phyloP scores from a whole-genome alignment of 1,139 yeast genomes.

The Pichia sp. region DNA sequence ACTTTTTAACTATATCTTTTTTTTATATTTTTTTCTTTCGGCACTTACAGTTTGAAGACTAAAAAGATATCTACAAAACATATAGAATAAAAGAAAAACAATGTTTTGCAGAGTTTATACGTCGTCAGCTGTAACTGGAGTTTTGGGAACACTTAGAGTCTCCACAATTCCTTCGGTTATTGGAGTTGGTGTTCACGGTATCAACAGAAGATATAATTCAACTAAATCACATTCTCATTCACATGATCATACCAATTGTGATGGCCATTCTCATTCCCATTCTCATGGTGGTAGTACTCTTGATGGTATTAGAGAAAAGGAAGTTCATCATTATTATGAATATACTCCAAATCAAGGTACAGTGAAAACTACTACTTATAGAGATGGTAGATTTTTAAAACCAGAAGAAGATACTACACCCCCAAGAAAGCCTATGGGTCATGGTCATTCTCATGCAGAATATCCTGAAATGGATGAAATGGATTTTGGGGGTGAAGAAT shows the following conservation, averaged over 20 bases:
- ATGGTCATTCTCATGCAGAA: conserved; percentile 21
- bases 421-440: conserved; percentile 2
- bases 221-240: conserved; percentile 1
- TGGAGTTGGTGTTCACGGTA: background rate
- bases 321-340: conserved; percentile 16
- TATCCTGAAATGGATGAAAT: conserved; percentile 24
- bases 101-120: background rate
- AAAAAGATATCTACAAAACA: background rate
- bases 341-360: conserved; percentile 9
- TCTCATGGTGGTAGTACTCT: background rate
- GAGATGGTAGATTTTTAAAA: conserved; percentile 11
- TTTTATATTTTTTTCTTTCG: background rate
- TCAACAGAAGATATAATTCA: background rate
- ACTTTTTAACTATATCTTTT: background rate
- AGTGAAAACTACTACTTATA: conserved; percentile 7
- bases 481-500: conserved; percentile 26
- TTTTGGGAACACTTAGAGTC: background rate
- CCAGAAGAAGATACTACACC: conserved; percentile 9
- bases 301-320: conserved; percentile 2
- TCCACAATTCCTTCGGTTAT: background rate
- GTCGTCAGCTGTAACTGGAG: background rate
- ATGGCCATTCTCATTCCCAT: conserved; percentile 5
- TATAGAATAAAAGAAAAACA: background rate
- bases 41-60: background rate
- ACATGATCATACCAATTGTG: background rate